These are phyloP conservation scores for Chaetomium sp. DNA, from an alignment of 2,329 filamentous ascomycete genomes.

Conservation along the genomic window DNA sequence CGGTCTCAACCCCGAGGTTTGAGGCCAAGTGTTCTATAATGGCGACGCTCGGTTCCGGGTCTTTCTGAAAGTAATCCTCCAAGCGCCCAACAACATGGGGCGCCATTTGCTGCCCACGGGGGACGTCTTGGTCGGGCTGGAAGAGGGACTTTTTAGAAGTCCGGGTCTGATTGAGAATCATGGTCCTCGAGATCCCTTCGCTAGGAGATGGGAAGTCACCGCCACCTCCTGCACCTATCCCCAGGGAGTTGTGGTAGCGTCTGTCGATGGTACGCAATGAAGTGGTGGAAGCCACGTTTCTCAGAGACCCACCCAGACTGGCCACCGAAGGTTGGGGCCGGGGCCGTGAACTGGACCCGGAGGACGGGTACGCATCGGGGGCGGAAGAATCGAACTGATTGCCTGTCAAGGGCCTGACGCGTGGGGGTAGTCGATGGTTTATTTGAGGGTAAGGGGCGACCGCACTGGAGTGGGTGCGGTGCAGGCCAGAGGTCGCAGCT, in stretches of 20 bases:
- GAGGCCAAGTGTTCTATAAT: constrained; percentile 49
- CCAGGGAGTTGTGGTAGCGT: constrained; percentile 17
- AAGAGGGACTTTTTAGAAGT: constrained; percentile 36
- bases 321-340: constrained; percentile 3
- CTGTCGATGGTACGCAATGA: constrained; percentile 16
- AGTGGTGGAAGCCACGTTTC: constrained; percentile 13
- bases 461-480: constrained; percentile 4
- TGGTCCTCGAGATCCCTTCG: constrained; percentile 33
- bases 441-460: not conserved
- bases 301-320: constrained; percentile 8
- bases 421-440: constrained; percentile 5
- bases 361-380: not conserved
- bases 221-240: constrained; percentile 8
- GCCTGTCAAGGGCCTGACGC: not conserved
- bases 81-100: constrained; percentile 44
- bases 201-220: constrained; percentile 18
- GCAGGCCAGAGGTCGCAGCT: not conserved
- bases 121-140: constrained; percentile 29
- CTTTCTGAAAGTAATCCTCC: constrained; percentile 46
- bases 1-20: constrained; percentile 45
- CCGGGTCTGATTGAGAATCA: constrained; percentile 42
- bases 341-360: not conserved
- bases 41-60: constrained; percentile 42
- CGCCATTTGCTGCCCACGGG: constrained; percentile 41
- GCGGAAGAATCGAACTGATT: constrained; percentile 1